phyloP scores from a whole-genome alignment of 179 eudicot species.

The Silene noctiflora region DNA sequence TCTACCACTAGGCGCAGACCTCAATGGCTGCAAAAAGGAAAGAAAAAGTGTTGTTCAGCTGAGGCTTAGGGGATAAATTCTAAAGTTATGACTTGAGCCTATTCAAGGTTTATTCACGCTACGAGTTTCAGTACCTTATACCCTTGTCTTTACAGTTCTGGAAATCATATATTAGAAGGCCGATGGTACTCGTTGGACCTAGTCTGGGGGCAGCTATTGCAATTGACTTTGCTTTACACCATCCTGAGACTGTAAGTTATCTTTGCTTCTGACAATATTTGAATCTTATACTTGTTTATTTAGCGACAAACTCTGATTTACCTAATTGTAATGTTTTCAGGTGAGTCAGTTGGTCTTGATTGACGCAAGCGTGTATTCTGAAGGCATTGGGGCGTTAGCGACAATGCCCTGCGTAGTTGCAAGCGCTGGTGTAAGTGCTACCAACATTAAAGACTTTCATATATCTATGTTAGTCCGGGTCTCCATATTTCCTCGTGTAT shows the following conservation, averaged over 20 bases:
- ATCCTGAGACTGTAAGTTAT: constrained; percentile 79
- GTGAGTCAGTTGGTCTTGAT: constrained; percentile 78
- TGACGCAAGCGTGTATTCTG: constrained; percentile 89
- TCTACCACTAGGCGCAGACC: no score
- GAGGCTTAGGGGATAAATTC: no score
- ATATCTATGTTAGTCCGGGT: no score
- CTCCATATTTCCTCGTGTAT: no score
- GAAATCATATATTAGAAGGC: constrained; percentile 71
- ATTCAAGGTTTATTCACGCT: background rate
- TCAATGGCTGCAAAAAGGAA: no score
- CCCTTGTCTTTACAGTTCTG: constrained; percentile 46
- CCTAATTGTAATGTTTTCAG: constrained; percentile 32
- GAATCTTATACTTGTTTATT: background rate
- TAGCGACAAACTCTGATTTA: background rate
- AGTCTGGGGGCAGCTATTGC: constrained; percentile 94
- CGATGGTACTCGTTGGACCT: constrained; percentile 84
- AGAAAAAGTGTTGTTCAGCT: no score
- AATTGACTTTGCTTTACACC: constrained; percentile 66
- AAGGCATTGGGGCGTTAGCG: constrained; percentile 63
- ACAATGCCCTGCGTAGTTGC: constrained; percentile 55
- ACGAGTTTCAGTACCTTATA: background rate
- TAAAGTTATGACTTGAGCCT: background rate
- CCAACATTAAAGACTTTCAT: background rate
- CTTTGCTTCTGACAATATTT: background rate
- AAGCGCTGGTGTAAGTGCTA: constrained; percentile 64